Base-by-base conservation (phyloP, 352 stramenopile species). In the Pythium guiyangense region DNA sequence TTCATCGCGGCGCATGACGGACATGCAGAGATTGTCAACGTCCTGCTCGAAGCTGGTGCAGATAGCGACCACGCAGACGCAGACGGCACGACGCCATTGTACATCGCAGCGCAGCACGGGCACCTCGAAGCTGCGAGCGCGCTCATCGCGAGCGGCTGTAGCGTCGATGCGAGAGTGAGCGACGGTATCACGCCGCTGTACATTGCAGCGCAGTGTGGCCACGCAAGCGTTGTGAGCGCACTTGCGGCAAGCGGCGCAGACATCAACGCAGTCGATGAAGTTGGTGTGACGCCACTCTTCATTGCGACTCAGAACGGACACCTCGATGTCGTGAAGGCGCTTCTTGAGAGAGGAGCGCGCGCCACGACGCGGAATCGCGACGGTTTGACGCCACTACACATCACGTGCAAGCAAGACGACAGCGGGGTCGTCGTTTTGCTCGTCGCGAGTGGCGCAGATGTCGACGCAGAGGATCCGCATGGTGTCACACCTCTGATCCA, bases 181-280 rank as follows among this genome's bases (percentile, higher is more conserved):
- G 31, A 56, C 2, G 48, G 56, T 12, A 18, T 43, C 18, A 56
- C 35, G 15, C 18, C 49, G 15, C 47, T 62, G 0, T 39, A 51
- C 29, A 27, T 62, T 12, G 56, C 56, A 12, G 50, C 56, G 5
- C 26, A 54, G 34, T 34, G 18, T 35, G 56, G 56, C n/a, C 39
- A 56, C 49, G 9, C 14, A 6, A 18, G 11, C 11, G 40, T 62
- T 45, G 56, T 52, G 18, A 37, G 29, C 18, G 15, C 39, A 6
- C 42, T 62, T 8, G 34, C 49, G 31, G 46, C 27, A 34, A 40
- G 37, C 6, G 54, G 54, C 29, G 46, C 45, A 14, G 18, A 54
- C 37, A 39, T 48, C 22, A 20, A 60, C 22, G 14, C 34, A 35
- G n/a, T 29, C 15, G 49, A 56, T 22, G 34, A 4, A 6, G 31